Conservation (phyloP, 495 filamentous ascomycete species). For the Penicillium bialowiezense region DNA sequence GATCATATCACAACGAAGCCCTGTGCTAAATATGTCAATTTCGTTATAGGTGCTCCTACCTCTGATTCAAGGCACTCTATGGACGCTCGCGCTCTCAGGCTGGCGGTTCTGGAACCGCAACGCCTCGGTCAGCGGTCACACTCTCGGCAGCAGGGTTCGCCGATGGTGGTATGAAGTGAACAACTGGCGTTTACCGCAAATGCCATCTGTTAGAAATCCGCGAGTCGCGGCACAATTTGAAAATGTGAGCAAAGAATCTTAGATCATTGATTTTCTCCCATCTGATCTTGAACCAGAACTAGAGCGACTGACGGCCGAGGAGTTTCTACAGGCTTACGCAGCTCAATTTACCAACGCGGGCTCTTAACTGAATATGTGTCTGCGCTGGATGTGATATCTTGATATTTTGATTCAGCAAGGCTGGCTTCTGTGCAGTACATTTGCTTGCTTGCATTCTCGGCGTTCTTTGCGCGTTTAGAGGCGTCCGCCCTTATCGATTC, state of each 20-base stretch:
- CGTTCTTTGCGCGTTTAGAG: slow-evolving; percentile 13
- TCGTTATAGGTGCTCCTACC: slow-evolving; percentile 69
- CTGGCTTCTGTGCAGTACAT: slow-evolving; percentile 2
- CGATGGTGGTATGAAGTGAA: slow-evolving; percentile 93
- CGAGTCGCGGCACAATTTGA: slow-evolving; percentile 40
- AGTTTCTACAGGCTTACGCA: slow-evolving; percentile 46
- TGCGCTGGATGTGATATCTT: neutral
- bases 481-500: slow-evolving; percentile 11
- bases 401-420: neutral
- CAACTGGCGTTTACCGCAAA: slow-evolving; percentile 66
- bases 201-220: slow-evolving; percentile 21
- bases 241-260: slow-evolving; percentile 42
- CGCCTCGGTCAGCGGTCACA: slow-evolving; percentile 65
- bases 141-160: slow-evolving; percentile 66
- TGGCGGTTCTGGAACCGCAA: slow-evolving; percentile 82
- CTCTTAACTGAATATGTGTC: slow-evolving; percentile 22
- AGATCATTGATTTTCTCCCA: neutral
- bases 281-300: slow-evolving; percentile 4
- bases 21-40: slow-evolving; percentile 3
- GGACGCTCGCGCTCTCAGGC: slow-evolving; percentile 72
- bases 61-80: slow-evolving; percentile 78
- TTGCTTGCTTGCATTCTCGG: slow-evolving; percentile 24
- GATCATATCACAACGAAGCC: neutral
- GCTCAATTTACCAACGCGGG: slow-evolving; percentile 42
- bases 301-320: slow-evolving; percentile 30